Evolutionary conservation across 306 rosid species (phyloP), one percentile per base, ranked within the genome.

Genomic region (Echinosophora koreensis): DNA sequence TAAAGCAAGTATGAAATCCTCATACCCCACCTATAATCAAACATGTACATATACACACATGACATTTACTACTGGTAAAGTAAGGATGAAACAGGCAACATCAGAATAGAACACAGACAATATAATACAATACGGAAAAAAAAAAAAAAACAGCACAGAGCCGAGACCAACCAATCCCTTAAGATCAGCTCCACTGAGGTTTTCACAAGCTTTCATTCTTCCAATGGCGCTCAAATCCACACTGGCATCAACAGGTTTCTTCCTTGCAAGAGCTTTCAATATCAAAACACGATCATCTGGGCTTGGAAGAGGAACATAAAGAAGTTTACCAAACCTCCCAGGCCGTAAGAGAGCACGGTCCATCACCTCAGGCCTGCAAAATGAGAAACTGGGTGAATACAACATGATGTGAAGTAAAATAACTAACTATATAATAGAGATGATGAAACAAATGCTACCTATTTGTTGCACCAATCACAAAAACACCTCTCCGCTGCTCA

Each of bases 401-500:
- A 66, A 28, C 15, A 51, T 35, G 77, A 64, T 13, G 47, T 27
- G 60, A 28, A 44, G 41, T 7, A 13, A 65, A 42, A 47, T 12
- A 18, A 54, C 71, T 66, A 72, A 32, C 3, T 22, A 56, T 1
- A 3, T 2, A 30, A 30, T 2, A 30, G 51, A 50, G 51, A 77
- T 18, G 4, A 14, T 46, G 61, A 73, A 73, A 50, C 77, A 65
- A 30, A 39, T 22, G 42, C 37, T 67, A 89, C 98, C 97, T 90
- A 84, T 94, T 94, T 65, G 98, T 92, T 27, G 98, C 98, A 81
- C 97, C 97, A 74, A 92, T 92, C 57, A 92, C 97, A 83, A 87
- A 94, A 74, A 94, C 97, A 66, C 97, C 97, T 10, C 66, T 89
- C 28, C 97, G 88, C 28, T 90, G 85, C 42, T 86, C 97, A 34